Evolutionary conservation across 1,284 basidiomycete species (phyloP).

Genomic region (Sanghuangporus baumii): DNA sequence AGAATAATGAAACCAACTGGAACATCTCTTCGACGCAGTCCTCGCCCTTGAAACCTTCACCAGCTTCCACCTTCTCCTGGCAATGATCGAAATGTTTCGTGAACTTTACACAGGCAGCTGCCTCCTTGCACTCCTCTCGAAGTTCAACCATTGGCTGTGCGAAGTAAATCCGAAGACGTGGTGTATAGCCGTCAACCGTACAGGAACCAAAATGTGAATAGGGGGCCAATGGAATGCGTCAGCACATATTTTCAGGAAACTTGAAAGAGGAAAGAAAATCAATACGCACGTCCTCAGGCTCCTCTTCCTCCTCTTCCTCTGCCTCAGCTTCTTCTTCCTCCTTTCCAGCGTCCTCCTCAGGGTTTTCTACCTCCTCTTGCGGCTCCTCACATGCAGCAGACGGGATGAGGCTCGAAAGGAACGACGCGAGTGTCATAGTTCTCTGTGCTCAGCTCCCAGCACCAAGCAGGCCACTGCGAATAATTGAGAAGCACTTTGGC

Average conservation of each 20-base stretch:
- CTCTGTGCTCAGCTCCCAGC: background rate
- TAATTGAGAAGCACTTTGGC: background rate
- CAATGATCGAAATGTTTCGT: slow-evolving; percentile 89
- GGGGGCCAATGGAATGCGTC: background rate
- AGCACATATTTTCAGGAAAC: background rate
- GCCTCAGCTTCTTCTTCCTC: slow-evolving; percentile 33
- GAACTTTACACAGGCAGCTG: slow-evolving; percentile 62
- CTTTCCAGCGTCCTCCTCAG: slow-evolving; percentile 23
- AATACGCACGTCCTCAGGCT: slow-evolving; percentile 77
- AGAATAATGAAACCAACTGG: slow-evolving; percentile 45
- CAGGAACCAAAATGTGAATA: background rate
- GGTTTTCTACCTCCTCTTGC: slow-evolving; percentile 29
- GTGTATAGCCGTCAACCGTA: background rate
- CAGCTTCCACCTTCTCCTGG: slow-evolving; percentile 77
- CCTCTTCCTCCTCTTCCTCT: slow-evolving; percentile 48
- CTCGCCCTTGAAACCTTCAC: slow-evolving; percentile 81
- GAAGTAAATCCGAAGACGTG: background rate
- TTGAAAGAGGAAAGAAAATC: background rate
- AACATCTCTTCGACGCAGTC: slow-evolving; percentile 92
- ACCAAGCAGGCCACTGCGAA: background rate
- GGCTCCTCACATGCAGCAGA: slow-evolving; percentile 54
- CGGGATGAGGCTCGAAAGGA: slow-evolving; percentile 59
- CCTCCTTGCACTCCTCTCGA: slow-evolving; percentile 70
- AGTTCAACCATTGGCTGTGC: slow-evolving; percentile 58
- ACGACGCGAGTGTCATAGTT: slow-evolving; percentile 42